Evolutionary conservation across 352 stramenopile genomes (phyloP), one percentile per base, ranked within the genome.

Genomic region (Pythium rhizo-oryzae): DNA sequence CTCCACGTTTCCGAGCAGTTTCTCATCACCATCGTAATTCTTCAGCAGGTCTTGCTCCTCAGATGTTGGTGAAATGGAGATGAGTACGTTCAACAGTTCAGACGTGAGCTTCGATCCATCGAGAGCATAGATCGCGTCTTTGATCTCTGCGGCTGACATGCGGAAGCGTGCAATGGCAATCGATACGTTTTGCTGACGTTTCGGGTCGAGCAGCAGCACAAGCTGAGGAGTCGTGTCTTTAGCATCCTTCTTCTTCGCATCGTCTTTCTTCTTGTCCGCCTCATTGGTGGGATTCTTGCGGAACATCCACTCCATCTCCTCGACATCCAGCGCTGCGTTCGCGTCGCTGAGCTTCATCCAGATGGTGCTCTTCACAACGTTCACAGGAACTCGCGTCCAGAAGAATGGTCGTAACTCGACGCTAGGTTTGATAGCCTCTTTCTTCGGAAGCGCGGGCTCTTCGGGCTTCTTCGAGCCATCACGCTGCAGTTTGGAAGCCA

Each of bases 131-230:
- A 97, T 93, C 19, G 90, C 90, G 12, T 84, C 81, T 58, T 95
- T 93, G 57, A 97, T 93, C 62, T 97, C 87, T 1, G 81, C 68
- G 0, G 87, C 85, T 60, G 89, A 96, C 85, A 99, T 97, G 37
- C 97, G 92, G 51, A 99, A 92, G 37, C 96, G 90, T 24, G 95
- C 96, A 55, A 99, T 95, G 18, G 97, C 96, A 46, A 99, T 99
- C n/a, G 94, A 97, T 0, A 98, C 96, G 81, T 99, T 99, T 76
- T 99, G 97, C 43, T 97, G 93, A 28, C 94, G 88, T 76, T 99
- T 99, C 2, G 93, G 85, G 70, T 99, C 97, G 54, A 99, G 92
- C 18, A 99, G 78, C 24, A 94, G 75, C 8, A 96, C 88, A 41
- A 85, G 79, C 67, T 92, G 85, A 0, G 84, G 84, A 50, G 80